Conservation (phyloP, 192 early-diverging fungal species). For the Linnemannia exigua region DNA sequence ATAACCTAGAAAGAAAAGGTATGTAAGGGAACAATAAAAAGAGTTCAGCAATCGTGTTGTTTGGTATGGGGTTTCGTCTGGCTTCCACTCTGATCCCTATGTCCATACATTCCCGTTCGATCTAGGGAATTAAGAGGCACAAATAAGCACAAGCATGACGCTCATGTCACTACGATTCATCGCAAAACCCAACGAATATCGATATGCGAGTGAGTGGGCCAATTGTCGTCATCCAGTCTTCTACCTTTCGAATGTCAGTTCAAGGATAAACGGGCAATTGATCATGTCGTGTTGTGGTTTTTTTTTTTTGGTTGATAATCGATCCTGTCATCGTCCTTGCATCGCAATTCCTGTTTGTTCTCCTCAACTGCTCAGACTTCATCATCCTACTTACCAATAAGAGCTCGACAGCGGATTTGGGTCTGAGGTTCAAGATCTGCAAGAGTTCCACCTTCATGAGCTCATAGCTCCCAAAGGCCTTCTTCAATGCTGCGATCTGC, state of each 20-base stretch:
- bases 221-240: neutral
- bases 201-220: neutral
- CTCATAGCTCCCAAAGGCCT: constrained; percentile 58
- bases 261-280: too few relatives aligned
- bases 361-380: too few relatives aligned
- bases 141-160: neutral
- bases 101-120: neutral
- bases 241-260: neutral
- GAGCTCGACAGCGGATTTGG: constrained; percentile 75
- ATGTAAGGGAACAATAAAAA: neutral
- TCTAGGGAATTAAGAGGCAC: neutral
- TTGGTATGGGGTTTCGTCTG: neutral
- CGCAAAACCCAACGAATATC: neutral
- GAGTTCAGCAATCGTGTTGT: neutral
- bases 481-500: constrained; percentile 64
- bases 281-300: too few relatives aligned
- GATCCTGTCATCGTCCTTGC: too few relatives aligned
- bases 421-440: constrained; percentile 81
- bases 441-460: constrained; percentile 82
- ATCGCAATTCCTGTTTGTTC: too few relatives aligned
- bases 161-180: neutral
- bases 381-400: constrained; percentile 61
- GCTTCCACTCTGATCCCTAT: neutral
- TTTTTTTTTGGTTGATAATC: too few relatives aligned
- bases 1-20: constrained; percentile 63